Base-by-base conservation (phyloP, 345 rosid species). In the Citrus hindsii region DNA sequence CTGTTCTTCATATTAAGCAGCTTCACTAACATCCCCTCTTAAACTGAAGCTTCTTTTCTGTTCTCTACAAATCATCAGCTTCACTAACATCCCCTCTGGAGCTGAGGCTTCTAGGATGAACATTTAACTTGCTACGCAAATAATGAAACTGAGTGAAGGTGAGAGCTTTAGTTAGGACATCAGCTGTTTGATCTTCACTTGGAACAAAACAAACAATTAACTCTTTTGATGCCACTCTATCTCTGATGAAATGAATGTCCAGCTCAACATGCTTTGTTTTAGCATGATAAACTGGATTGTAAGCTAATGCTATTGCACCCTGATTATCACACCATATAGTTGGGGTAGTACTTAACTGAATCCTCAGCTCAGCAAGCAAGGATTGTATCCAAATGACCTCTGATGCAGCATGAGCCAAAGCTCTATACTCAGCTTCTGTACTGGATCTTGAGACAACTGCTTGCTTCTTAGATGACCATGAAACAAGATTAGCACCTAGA, bases 201-300 rank as follows among this genome's bases (percentile, higher is more conserved):
- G 58, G 58, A 0, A 18, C 1, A 18, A 14, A 14, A 4, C 8
- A 6, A 0, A 18, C 8, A 4, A 0, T 2, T 0, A 53, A 0
- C 0, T 53, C 1, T 4, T 53, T 53, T 0, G 18, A 0, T 1
- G 8, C 8, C 1, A 53, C 7, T 2, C 0, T 53, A 1, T 53
- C 58, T 18, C 6, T 4, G 0, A 53, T 53, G 19, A 13, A 53
- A 6, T 53, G 58, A 53, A 53, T 21, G 0, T 53, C 58, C 0
- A 53, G 7, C 7, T 53, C n/a, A 4, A 18, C 7, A 53, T 53
- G 58, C 9, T 53, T 53, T 7, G 10, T 38, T 38, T 38, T 38
- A 2, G 42, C 42, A 38, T 38, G 42, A 38, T 8, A 8, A 8
- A 53, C n/a, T 18, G 22, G 58, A 6, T 53, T 53, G 4, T 53